Conservation (phyloP, 768 basidiomycete genomes). For the Podaxis sp. region DNA sequence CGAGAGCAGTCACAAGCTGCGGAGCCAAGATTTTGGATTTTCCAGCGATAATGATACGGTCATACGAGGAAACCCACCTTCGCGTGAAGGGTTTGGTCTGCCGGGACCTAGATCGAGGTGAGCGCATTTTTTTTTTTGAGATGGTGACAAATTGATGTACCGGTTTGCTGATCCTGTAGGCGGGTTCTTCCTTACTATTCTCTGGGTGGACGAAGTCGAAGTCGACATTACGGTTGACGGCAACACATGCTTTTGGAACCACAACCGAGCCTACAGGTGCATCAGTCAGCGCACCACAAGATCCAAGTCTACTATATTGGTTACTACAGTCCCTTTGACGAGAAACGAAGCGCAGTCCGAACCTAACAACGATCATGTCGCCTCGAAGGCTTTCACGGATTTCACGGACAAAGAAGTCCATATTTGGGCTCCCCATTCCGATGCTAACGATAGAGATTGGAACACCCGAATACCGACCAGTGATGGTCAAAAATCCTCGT, state of each 20-base stretch:
- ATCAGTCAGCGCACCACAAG: conserved; percentile 71
- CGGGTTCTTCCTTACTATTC: conserved; percentile 33
- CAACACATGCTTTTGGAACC: conserved; percentile 66
- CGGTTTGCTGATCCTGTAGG: conserved; percentile 70
- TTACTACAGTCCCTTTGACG: neutral
- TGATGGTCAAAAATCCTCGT: conserved; percentile 74
- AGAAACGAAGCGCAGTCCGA: conserved; percentile 14
- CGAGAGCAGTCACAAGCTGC: conserved; percentile 49
- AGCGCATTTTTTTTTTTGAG: neutral
- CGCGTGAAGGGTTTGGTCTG: conserved; percentile 53
- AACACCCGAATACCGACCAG: conserved; percentile 59
- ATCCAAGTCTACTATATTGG: conserved; percentile 53
- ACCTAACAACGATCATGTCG: conserved; percentile 55
- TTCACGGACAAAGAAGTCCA: conserved; percentile 86
- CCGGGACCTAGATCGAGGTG: conserved; percentile 43
- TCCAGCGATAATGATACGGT: neutral
- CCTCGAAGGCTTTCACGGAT: conserved; percentile 72
- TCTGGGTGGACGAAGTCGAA: conserved; percentile 62
- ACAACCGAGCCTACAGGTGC: conserved; percentile 77
- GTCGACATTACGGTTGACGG: conserved; percentile 73
- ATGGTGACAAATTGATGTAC: conserved; percentile 36
- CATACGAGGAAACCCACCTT: conserved; percentile 38
- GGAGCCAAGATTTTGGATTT: conserved; percentile 14
- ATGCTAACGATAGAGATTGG: conserved; percentile 77
- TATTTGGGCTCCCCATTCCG: conserved; percentile 82